Base-by-base conservation (phyloP, 768 basidiomycete genomes). In the Leccinum variicolor region DNA sequence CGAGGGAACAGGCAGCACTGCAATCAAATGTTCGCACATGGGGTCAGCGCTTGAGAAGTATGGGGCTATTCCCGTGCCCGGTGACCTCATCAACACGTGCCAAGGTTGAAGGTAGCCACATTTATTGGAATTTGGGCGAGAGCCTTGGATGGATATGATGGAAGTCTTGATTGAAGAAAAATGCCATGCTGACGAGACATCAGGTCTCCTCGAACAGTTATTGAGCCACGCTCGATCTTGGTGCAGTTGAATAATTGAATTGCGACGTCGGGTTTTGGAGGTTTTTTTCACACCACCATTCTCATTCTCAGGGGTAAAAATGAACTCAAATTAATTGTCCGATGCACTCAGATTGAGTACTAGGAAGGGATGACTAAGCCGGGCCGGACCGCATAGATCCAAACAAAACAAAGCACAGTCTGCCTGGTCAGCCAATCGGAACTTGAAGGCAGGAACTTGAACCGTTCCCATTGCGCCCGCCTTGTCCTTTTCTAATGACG, bases 51-150 rank as follows among this genome's bases (percentile, higher is more conserved):
- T 26, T 31, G 41, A 49, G 34, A 49, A 39, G 41, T 43, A 17
- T 36, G 36, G 36, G n/a, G n/a, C n/a, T 41, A 39, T 39, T n/a
- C 39, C 8, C 17, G 17, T 21, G 34, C 47, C 17, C 59, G 52
- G 52, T 55, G 52, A 60, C 52, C 25, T 21, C 3, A 55, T 25
- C 53, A 29, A 53, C 61, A 59, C 41, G 56, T 58, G 61, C 39
- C 39, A 41, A n/a, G 50, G 19, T 25, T 4, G 36, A 41, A n/a
- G 50, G 19, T 25, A 25, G 36, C 34, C 52, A 36, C 17, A 29
- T 19, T 21, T 6, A 19, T 45, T 33, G 33, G 14, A 33, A 33
- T 33, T 48, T 23, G 14, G 10, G n/a, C n/a, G 48, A 48, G 19
- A 36, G 26, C 17, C 8, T 47, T n/a, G 8, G 31, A 59, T 11